Percentiles rank a stretch among this genome's conserved stretches.
Evolutionary conservation across 2,329 filamentous ascomycete genomes (phyloP).

Genomic region (Ophiostoma ulmi): DNA sequence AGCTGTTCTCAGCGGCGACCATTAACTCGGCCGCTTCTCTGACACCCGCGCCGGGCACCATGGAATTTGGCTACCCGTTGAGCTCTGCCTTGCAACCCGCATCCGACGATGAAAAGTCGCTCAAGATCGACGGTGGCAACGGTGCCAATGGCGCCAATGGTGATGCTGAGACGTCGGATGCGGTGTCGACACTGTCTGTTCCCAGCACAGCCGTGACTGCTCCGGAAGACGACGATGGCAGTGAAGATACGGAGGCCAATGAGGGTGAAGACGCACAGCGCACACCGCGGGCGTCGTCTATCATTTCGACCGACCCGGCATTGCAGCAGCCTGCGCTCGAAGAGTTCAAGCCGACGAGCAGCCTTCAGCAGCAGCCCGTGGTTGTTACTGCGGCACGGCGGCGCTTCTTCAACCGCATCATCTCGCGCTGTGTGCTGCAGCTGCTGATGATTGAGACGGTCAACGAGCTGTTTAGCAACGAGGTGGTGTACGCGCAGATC

Average conservation of each 20-base stretch:
- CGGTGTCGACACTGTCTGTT: slow-evolving; percentile 30
- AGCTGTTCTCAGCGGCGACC: slow-evolving; percentile 81
- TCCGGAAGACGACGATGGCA: slow-evolving; percentile 34
- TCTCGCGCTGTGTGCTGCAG: slow-evolving; percentile 95
- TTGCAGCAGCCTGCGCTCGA: slow-evolving; percentile 57
- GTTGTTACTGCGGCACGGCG: slow-evolving; percentile 89
- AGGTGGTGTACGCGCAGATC: slow-evolving; percentile 88
- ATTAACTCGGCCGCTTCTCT: slow-evolving; percentile 50
- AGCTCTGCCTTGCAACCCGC: slow-evolving; percentile 34
- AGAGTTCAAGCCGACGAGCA: slow-evolving; percentile 76
- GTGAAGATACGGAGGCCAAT: slow-evolving; percentile 28
- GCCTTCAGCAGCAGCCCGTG: slow-evolving; percentile 78
- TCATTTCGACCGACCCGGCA: slow-evolving; percentile 30
- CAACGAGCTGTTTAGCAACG: slow-evolving; percentile 96
- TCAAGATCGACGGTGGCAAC: slow-evolving; percentile 46
- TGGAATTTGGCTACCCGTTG: slow-evolving; percentile 45
- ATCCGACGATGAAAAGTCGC: slow-evolving; percentile 47
- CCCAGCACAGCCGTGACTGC: slow-evolving; percentile 32
- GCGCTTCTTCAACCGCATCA: slow-evolving; percentile 98
- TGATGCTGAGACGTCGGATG: slow-evolving; percentile 34
- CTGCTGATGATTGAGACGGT: slow-evolving; percentile 99
- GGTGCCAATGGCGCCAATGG: slow-evolving; percentile 33
- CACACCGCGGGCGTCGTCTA: slow-evolving; percentile 20
- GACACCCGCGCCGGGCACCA: slow-evolving; percentile 49
- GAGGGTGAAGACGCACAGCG: slow-evolving; percentile 26